These are phyloP conservation scores for Lipomyces mesembrius DNA, from an alignment of 805 yeast species.

Conservation along the genomic window DNA sequence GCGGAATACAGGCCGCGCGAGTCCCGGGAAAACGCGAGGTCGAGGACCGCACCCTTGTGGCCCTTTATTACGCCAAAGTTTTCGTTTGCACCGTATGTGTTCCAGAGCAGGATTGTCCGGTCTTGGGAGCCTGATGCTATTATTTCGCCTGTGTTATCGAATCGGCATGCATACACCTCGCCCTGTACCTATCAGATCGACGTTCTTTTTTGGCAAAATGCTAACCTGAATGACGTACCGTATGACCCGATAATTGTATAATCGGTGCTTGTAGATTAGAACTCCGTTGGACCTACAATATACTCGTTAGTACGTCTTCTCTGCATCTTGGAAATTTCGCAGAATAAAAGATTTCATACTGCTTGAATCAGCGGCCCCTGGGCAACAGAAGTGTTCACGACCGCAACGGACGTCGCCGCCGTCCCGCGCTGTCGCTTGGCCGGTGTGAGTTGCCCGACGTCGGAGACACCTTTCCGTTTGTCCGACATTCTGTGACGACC, in stretches of 20 bases:
- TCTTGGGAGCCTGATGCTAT: constrained; percentile 71
- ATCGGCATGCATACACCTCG: constrained; percentile 57
- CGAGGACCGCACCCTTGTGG: constrained; percentile 69
- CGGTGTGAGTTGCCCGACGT: not conserved
- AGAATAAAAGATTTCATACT: constrained; percentile 16
- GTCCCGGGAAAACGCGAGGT: constrained; percentile 61
- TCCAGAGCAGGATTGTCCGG: constrained; percentile 49
- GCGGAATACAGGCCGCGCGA: constrained; percentile 51
- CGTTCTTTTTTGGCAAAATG: not conserved
- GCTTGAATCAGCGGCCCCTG: constrained; percentile 31
- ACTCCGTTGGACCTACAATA: constrained; percentile 28
- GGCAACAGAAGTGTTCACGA: constrained; percentile 32
- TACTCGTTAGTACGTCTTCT: not conserved
- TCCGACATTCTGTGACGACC: constrained; percentile 18
- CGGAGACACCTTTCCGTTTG: constrained; percentile 30
- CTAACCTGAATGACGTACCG: constrained; percentile 21
- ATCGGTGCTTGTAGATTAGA: constrained; percentile 38
- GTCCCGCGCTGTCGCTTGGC: constrained; percentile 21
- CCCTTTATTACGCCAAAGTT: constrained; percentile 58
- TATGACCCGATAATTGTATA: constrained; percentile 37
- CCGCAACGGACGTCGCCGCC: constrained; percentile 27
- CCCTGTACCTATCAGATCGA: constrained; percentile 43
- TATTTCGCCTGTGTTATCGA: constrained; percentile 56
- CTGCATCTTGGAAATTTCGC: not conserved
- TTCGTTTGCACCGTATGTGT: constrained; percentile 47